Evolutionary conservation across 75 land plant species (phyloP), one percentile per base, ranked within the genome.

Genomic region (Isoetes taiwanensis): DNA sequence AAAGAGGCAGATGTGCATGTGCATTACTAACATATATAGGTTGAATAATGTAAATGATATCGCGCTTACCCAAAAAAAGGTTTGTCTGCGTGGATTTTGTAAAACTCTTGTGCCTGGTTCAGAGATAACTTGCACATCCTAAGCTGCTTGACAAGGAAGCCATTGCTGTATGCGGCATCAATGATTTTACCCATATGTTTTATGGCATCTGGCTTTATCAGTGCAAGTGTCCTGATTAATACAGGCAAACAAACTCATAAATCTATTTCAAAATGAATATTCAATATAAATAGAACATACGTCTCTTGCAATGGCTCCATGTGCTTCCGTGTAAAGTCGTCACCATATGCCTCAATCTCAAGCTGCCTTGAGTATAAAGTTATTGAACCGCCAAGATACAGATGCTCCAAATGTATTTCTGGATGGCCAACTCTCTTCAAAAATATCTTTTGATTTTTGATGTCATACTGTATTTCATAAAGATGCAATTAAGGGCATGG

Each of bases 191-290:
- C 74, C 59, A 66, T 54, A 50, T 65, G 28, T 20, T 59, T 32
- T 39, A 71, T 50, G 16, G 71, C 74, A 60, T 71, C 74, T 20
- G 74, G 74, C 33, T 71, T 71, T 50, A 71, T 71, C 62, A 71
- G 31, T 2, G 74, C 74, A 9, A 65, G 39, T 24, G 74, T 71
- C 69, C 74, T 71, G 74, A 25, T 17, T 34, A 34, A 32, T 34
- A 24, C 2, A 34, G 52, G 52, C 12, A 32, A 3, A 21, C 20
- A 30, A 54, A 26, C 23, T 24, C 8, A 19, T 20, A 41, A 19
- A 0, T 38, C 54, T 17, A 40, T n/a, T n/a, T n/a, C n/a, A 43
- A 26, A 25, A 30, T 4, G 43, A 25, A 1, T 20, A 12, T 43
- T 43, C 8, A 43, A 25, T 3, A 8, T 12, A 57, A 32, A 33